Conservation (phyloP, 2,329 filamentous ascomycete genomes). For the Trichophyton simii region DNA sequence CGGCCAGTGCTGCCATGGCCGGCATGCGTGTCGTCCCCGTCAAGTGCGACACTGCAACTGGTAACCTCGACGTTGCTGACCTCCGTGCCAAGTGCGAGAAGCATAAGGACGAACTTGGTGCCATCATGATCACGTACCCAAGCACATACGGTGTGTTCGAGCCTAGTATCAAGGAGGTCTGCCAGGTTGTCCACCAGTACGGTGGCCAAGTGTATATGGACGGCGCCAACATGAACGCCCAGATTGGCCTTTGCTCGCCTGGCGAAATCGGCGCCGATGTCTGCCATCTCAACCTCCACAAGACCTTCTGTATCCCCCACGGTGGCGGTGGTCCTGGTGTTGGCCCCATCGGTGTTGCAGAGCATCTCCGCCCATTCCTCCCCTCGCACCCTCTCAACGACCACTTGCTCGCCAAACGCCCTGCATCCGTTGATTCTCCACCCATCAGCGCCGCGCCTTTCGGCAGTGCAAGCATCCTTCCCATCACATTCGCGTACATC, state of each 20-base stretch:
- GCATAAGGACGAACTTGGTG: conserved; percentile 70
- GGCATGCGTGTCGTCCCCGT: conserved; percentile 88
- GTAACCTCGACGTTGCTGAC: conserved; percentile 79
- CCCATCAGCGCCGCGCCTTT: conserved; percentile 66
- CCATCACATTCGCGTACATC: conserved; percentile 92
- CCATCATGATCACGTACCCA: conserved; percentile 95
- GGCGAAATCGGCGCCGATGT: conserved; percentile 93
- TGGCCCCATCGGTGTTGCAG: conserved; percentile 82
- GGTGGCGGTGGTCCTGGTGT: conserved; percentile 89
- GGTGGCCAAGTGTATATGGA: conserved; percentile 98
- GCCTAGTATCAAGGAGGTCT: conserved; percentile 73
- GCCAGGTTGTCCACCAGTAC: conserved; percentile 70
- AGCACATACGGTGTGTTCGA: conserved; percentile 94
- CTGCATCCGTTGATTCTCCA: conserved; percentile 40
- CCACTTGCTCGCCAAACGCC: conserved; percentile 29
- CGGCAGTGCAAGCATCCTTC: conserved; percentile 82
- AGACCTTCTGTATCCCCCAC: conserved; percentile 97
- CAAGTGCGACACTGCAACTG: conserved; percentile 77
- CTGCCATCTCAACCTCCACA: conserved; percentile 94
- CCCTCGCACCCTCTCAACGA: conserved; percentile 56
- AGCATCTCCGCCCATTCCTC: conserved; percentile 63
- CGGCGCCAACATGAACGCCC: conserved; percentile 95
- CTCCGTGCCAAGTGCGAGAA: conserved; percentile 80
- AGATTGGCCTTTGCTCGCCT: conserved; percentile 88
- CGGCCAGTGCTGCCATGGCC: conserved; percentile 87